Base-by-base conservation (phyloP, 1,139 yeast species). In the Suhomyces ambrosiae region DNA sequence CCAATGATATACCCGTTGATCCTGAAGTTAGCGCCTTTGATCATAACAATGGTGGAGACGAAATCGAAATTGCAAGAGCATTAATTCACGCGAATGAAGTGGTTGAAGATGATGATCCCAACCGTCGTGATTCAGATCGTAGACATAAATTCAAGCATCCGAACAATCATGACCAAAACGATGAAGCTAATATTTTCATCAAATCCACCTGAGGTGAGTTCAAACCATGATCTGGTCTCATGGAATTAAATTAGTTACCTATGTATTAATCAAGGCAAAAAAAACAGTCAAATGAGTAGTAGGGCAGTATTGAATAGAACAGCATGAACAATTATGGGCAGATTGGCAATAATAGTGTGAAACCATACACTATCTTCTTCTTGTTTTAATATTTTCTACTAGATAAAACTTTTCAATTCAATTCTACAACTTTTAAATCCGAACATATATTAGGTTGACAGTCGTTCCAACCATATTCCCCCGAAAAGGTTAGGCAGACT, bases 61-160 rank as follows among this genome's bases (percentile, higher is more conserved):
- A 80, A 46, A 76, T 80, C 23, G 85, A 80, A 37, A 81, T 81
- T 46, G 86, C 86, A 0, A 61, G 84, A 32, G 86, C 85, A 0
- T 62, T 81, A 48, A 79, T 80, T 32, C 82, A 79, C 46, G 83
- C 84, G 1, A 78, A 76, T 50, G 81, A 71, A 38, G 72, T 57
- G 26, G 58, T 42, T 31, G 54, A 46, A 14, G 55, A 46, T 3
- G 46, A 45, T 12, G 44, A 31, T 18, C 38, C 27, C 8, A 24
- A 22, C 5, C 28, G 28, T 7, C 27, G 34, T 2, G 38, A 26
- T 7, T 21, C 22, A 6, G 38, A 25, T 10, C 33, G 38, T 2
- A 33, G 38, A 10, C 35, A 23, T 19, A 41, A 23, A 30, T 32
- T 27, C 21, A 38, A 33, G 35, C 37, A 27, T 16, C 18, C 19